Evolutionary conservation across 202 grass and related monocot genomes (phyloP).

Genomic region (Cymbopogon flexuosus): DNA sequence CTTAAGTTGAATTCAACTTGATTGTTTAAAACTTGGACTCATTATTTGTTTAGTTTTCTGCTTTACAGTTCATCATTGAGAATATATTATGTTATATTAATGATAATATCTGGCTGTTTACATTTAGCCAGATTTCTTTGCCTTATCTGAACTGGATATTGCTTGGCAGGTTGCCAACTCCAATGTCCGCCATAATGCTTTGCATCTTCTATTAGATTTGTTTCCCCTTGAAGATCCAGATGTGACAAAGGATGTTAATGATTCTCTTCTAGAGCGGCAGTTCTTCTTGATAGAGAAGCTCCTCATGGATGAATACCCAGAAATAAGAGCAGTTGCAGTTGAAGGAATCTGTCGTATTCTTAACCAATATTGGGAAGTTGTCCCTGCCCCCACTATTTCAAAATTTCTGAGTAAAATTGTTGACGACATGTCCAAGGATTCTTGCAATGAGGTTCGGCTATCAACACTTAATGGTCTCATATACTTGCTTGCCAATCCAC

Average conservation of each 20-base stretch:
- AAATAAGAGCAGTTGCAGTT: constrained; percentile 73
- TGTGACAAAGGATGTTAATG: constrained; percentile 83
- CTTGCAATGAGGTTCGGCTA: constrained; percentile 67
- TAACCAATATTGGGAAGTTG: constrained; percentile 91
- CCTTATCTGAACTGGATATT: constrained; percentile 17
- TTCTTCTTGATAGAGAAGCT: constrained; percentile 85
- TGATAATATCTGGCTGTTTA: background rate
- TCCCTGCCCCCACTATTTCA: constrained; percentile 64
- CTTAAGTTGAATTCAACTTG: background rate
- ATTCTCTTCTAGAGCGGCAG: constrained; percentile 73
- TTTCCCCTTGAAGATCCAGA: constrained; percentile 93
- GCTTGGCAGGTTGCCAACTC: constrained; percentile 78
- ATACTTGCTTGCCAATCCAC: constrained; percentile 89
- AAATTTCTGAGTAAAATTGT: constrained; percentile 78
- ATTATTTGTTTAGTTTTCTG: background rate
- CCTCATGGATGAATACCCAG: constrained; percentile 66
- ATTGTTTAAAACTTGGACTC: background rate
- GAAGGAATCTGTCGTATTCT: constrained; percentile 88
- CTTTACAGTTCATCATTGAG: background rate
- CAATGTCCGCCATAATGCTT: constrained; percentile 77
- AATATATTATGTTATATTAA: background rate
- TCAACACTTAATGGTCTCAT: constrained; percentile 75
- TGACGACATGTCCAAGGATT: constrained; percentile 76
- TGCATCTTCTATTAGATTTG: constrained; percentile 83
- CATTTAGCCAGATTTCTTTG: background rate